Conservation (phyloP, 768 basidiomycete genomes). For the Sarcomyxa edulis region DNA sequence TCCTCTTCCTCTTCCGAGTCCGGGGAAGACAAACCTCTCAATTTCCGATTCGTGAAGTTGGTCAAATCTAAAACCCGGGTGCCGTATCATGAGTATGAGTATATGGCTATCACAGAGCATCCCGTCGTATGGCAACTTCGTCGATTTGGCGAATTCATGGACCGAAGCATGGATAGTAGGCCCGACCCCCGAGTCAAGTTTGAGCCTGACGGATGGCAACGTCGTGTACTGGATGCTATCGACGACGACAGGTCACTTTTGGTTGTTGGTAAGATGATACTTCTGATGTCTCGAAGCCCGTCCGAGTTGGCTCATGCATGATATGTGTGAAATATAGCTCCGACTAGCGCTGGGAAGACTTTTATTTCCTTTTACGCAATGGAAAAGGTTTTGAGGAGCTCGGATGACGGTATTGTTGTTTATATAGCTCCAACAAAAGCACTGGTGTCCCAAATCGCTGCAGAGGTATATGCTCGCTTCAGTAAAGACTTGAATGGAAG, state of each 20-base stretch:
- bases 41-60: constrained; percentile 55
- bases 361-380: constrained; percentile 78
- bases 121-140: constrained; percentile 64
- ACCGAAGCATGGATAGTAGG: constrained; percentile 62
- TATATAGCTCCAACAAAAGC: constrained; percentile 78
- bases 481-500: constrained; percentile 42
- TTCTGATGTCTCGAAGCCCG: background rate
- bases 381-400: constrained; percentile 58
- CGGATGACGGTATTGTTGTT: constrained; percentile 63
- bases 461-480: constrained; percentile 71
- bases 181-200: constrained; percentile 56
- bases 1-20: constrained; percentile 10
- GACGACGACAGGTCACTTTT: constrained; percentile 56
- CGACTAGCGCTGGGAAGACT: constrained; percentile 71
- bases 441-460: constrained; percentile 64
- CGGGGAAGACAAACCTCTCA: constrained; percentile 22
- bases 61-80: constrained; percentile 36
- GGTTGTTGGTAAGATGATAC: constrained; percentile 48
- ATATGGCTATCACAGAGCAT: constrained; percentile 52
- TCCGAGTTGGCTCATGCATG: too few species aligned
- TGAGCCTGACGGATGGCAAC: constrained; percentile 68
- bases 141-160: constrained; percentile 69
- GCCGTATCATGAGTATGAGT: constrained; percentile 36
- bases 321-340: too few species aligned
- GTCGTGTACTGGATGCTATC: constrained; percentile 57